Evolutionary conservation across 2,329 filamentous ascomycete genomes (phyloP).

Genomic region (Pestalotiopsis sp.): DNA sequence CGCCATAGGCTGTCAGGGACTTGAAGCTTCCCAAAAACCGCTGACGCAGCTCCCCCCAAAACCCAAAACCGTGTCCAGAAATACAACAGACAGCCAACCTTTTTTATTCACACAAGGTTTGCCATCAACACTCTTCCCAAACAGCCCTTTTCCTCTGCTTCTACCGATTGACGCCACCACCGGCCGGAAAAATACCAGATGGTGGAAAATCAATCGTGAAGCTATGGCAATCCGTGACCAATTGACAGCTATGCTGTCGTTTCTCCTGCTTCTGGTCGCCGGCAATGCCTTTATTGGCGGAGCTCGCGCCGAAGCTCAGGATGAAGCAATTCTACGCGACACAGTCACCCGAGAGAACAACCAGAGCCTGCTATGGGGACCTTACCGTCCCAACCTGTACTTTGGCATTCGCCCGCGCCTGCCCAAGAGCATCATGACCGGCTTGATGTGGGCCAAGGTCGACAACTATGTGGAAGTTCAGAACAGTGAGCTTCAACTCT

Average conservation of each 20-base stretch:
- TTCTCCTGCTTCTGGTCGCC: conserved; percentile 23
- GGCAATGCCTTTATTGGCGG: conserved; percentile 15
- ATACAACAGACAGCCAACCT: neutral
- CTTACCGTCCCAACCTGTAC: conserved; percentile 92
- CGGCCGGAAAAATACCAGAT: neutral
- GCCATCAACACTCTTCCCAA: neutral
- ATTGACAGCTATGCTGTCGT: conserved; percentile 37
- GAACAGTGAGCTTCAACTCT: conserved; percentile 59
- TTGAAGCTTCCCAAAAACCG: neutral
- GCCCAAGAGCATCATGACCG: conserved; percentile 79
- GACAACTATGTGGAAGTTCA: conserved; percentile 79
- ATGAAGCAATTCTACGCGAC: conserved; percentile 41
- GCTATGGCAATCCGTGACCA: conserved; percentile 30
- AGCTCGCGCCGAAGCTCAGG: conserved; percentile 28
- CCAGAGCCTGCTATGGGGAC: conserved; percentile 91
- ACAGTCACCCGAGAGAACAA: conserved; percentile 66
- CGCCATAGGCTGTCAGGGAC: neutral
- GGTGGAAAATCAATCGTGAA: neutral
- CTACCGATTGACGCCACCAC: neutral
- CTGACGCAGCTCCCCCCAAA: conserved; percentile 8
- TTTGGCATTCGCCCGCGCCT: conserved; percentile 86
- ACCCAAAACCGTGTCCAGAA: conserved; percentile 15
- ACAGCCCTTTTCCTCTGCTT: neutral
- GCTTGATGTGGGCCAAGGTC: conserved; percentile 86
- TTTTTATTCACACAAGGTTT: neutral